These are phyloP conservation scores for Penicillium oxalicum DNA, from an alignment of 2,329 filamentous ascomycete species.

Conservation along the genomic window DNA sequence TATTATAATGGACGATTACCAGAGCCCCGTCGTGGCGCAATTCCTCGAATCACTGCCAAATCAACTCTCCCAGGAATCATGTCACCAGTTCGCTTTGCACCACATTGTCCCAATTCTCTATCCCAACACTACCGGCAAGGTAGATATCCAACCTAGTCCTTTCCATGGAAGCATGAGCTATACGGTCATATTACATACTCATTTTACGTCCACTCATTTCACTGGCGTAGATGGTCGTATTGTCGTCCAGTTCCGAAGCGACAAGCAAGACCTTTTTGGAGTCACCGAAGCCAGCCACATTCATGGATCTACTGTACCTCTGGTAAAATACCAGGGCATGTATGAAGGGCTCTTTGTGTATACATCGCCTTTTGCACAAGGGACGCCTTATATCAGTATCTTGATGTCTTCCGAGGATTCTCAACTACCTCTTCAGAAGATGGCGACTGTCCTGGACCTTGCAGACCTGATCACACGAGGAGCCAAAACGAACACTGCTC, in stretches of 20 bases:
- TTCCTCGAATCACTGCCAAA: constrained; percentile 12
- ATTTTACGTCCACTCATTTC: neutral
- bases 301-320: constrained; percentile 10
- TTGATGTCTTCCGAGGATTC: constrained; percentile 12
- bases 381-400: constrained; percentile 12
- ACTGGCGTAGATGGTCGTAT: constrained; percentile 4
- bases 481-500: constrained; percentile 9
- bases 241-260: constrained; percentile 10
- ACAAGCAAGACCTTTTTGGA: constrained; percentile 11
- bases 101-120: constrained; percentile 7
- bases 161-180: constrained; percentile 14
- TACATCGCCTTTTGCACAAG: constrained; percentile 13
- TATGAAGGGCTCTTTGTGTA: constrained; percentile 13
- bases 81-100: constrained; percentile 12
- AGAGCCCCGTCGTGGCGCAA: constrained; percentile 8
- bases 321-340: constrained; percentile 13
- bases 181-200: constrained; percentile 10
- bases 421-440: constrained; percentile 10
- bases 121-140: constrained; percentile 8
- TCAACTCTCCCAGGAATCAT: constrained; percentile 8
- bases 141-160: constrained; percentile 9
- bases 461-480: constrained; percentile 12
- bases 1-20: constrained; percentile 11
- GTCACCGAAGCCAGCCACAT: constrained; percentile 9
- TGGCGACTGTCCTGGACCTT: constrained; percentile 9